Base-by-base conservation (phyloP, 257 asterid species). In the Solanum paucissectum region DNA sequence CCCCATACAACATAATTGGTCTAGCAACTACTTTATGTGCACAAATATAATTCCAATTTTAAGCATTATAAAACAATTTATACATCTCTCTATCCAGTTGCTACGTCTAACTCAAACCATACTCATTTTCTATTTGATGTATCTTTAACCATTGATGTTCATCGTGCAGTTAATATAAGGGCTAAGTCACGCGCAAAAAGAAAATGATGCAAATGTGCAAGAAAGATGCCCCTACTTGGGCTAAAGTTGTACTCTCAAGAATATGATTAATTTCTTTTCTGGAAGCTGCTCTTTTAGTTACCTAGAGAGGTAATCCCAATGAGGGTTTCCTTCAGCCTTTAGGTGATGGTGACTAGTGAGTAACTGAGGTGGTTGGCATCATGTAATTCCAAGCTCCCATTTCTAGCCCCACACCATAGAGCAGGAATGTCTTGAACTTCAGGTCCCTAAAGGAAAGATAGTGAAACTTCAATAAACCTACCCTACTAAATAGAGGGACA, bases 291-390 rank as follows among this genome's bases (percentile, higher is more conserved):
- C 7, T 49, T 81, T 82, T 49, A 82, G 46, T 52, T 49, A 82
- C 64, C 71, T 82, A 82, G 69, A 82, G 69, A 49, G 46, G 69
- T 49, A 82, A 82, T 32, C 68, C 32, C 86, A 49, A 49, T 20
- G 44, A 32, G 44, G 71, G 71, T 44, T 79, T 79, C 64, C 73
- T 83, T 37, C 85, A 16, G 44, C 37, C 44, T 84, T 90, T 38
- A 62, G 36, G 49, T 87, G 92, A 87, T 86, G 79, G 74, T 75
- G 89, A 89, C 93, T 69, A 32, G 84, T 52, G 90, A 89, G 91
- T n/a, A 72, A 66, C 62, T 60, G 44, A 71, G 90, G 90, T 87
- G 85, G 93, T 90, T 88, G 91, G 86, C 87, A 73, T 42, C 34
- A 69, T 86, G 90, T 88, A 87, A 86, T 77, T 81, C 81, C 64